These are phyloP conservation scores for Vanrija sp. DNA, from an alignment of 1,284 basidiomycete species.

Conservation along the genomic window DNA sequence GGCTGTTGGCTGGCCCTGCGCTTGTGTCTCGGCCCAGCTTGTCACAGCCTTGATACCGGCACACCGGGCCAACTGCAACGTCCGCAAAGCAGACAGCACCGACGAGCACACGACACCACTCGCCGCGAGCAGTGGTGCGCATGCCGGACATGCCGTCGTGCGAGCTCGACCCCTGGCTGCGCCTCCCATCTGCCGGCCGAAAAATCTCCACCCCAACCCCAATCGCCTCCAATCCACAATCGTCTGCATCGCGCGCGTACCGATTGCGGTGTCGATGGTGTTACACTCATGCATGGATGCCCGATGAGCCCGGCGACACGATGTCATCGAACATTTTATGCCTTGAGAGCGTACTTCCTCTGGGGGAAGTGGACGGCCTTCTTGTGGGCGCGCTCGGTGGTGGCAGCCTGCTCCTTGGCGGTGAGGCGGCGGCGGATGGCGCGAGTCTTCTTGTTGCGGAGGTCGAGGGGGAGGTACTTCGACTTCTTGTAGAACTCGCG, in stretches of 20 bases:
- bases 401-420: slow-evolving; percentile 73
- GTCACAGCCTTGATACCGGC: too few relatives aligned
- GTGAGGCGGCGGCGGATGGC: slow-evolving; percentile 95
- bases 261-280: slow-evolving; percentile 18
- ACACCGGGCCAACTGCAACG: too few relatives aligned
- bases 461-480: slow-evolving; percentile 83
- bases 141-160: too few relatives aligned
- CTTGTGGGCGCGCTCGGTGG: slow-evolving; percentile 89
- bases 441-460: slow-evolving; percentile 96
- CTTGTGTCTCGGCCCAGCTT: too few relatives aligned
- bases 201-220: background rate
- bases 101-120: background rate
- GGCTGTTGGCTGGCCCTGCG: too few relatives aligned
- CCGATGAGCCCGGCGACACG: background rate
- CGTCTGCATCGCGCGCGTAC: too few relatives aligned
- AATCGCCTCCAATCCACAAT: too few relatives aligned
- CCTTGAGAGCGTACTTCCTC: slow-evolving; percentile 51
- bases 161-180: background rate
- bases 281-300: slow-evolving; percentile 35
- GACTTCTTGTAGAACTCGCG: slow-evolving; percentile 98
- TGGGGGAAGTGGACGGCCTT: slow-evolving; percentile 87
- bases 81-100: background rate
- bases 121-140: background rate
- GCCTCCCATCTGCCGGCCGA: background rate
- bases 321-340: slow-evolving; percentile 19